A percentile compares a stretch with the other conserved stretches of the same genome.
These are phyloP conservation scores for Phytophthora kernoviae DNA, from an alignment of 352 stramenopile genomes.

Conservation along the genomic window DNA sequence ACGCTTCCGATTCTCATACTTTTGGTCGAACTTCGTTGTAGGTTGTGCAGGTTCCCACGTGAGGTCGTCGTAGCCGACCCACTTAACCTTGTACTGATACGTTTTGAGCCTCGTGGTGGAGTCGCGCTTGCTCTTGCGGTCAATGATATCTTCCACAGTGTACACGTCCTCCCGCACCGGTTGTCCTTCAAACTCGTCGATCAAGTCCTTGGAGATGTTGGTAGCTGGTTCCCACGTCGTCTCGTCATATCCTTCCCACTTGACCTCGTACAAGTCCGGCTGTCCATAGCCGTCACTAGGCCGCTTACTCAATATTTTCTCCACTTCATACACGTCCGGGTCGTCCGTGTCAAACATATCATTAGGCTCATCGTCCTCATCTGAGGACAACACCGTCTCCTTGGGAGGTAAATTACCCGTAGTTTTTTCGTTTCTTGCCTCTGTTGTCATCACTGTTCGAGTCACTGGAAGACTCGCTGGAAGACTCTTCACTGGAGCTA, in stretches of 20 bases:
- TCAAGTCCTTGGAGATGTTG: conserved; percentile 82
- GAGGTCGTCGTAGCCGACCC: conserved; percentile 81
- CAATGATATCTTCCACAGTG: conserved; percentile 72
- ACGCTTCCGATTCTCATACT: conserved; percentile 65
- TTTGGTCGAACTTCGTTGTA: conserved; percentile 81
- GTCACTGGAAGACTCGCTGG: conserved; percentile 35
- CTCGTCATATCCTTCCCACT: conserved; percentile 84
- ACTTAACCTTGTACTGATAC: conserved; percentile 86
- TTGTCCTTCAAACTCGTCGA: conserved; percentile 79
- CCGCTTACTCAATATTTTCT: conserved; percentile 71
- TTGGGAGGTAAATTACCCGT: conserved; percentile 62
- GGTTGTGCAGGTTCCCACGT: conserved; percentile 83
- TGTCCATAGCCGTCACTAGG: conserved; percentile 51
- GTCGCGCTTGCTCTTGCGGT: conserved; percentile 72
- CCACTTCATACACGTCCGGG: conserved; percentile 84
- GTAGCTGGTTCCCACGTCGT: conserved; percentile 76
- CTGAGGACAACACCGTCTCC: conserved; percentile 66
- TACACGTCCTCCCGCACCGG: conserved; percentile 80
- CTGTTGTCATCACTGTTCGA: conserved; percentile 37
- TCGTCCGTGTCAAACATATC: conserved; percentile 81
- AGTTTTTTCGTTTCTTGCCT: conserved; percentile 39
- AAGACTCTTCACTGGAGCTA: conserved; percentile 31
- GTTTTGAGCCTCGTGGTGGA: conserved; percentile 68
- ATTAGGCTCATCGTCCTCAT: conserved; percentile 76
- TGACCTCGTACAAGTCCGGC: conserved; percentile 76